Evolutionary conservation across 2,329 filamentous ascomycete genomes (phyloP), one percentile per base, ranked within the genome.

Genomic region (Raffaelea albimanens): DNA sequence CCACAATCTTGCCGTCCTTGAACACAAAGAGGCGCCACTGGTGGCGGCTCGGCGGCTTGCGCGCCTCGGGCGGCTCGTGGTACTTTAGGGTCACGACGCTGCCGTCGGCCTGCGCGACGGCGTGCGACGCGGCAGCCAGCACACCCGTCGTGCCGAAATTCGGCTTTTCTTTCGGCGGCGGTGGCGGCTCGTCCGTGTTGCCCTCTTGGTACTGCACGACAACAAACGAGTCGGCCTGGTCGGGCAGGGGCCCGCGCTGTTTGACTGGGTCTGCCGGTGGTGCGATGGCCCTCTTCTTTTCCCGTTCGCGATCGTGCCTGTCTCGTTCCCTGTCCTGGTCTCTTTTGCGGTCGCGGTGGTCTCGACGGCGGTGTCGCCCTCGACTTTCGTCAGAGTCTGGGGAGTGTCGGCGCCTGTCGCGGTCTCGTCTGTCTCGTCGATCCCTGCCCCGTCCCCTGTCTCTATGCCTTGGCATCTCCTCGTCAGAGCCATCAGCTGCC

Each of bases 1-100:
- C 88, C 31, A 95, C 64, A 3, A 94, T 74, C 48, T 89, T 85
- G 23, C 75, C 65, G 11, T 81, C 86, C 61, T 95, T 95, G 76
- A 98, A 98, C 20, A 96, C 78, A 62, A 94, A 97, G 43, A 98
- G 71, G 51, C 87, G 86, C 91, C 91, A 98, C 49, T 79, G 70
- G 56, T 93, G 82, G 47, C 80, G 83, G 1, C 83, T 61, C 0
- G 90, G 75, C 0, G 93, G 87, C 57, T 95, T 95, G 50, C 93
- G 85, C 44, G 91, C 87, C 69, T 98, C 93, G 11, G 87, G 70
- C 2, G 93, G 93, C 66, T 98, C 93, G 67, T 96, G 87, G 65
- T 98, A 98, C 70, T 97, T 97, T 42, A 98, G 77, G 3, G 87
- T 80, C 47, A 95, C 82, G 20, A 76, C 76, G 3, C 82, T 84